Evolutionary conservation across 805 yeast species (phyloP), one percentile per base, ranked within the genome.

Genomic region (Yamadazyma laniorum): DNA sequence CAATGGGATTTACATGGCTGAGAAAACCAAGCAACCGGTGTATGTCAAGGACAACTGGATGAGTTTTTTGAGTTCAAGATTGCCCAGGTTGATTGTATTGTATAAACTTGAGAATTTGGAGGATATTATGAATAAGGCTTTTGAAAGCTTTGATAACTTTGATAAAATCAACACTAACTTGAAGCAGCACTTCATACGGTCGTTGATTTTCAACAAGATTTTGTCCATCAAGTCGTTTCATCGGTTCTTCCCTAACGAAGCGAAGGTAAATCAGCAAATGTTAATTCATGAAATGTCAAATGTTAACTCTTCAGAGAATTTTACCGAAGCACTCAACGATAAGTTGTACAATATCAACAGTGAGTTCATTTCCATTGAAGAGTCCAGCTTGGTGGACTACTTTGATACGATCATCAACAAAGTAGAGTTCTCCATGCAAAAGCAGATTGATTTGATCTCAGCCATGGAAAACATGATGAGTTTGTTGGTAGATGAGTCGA

Each of bases 281-380:
- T 45, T 65, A 12, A 47, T 52, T 12, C 59, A 56, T 44, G 69
- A 61, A 29, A 42, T 52, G 26, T 50, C 52, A 15, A 56, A 52
- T 19, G 50, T 56, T 27, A 53, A 49, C 33, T 51, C 47, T 5
- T 45, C 41, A 22, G 49, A 51, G n/a, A 52, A 54, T 35, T 42
- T 57, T 9, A 45, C 44, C 14, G 51, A 50, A 9, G 50, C 53
- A 28, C 53, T 67, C 38, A 51, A 55, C 29, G 55, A 60, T 6
- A 67, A 63, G 42, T 49, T 68, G 25, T 48, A 59, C 31, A 50
- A 57, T 33, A 47, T 63, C 19, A 65, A 63, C 44, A 40, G 61
- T 16, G 73, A 68, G 44, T 67, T 68, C 42, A 60, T 67, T 1
- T 64, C 72, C 1, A 44, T 68, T 9, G 67, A 63, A 32, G 74